phyloP scores from a whole-genome alignment of 257 asterid species.

The Plantago major region DNA sequence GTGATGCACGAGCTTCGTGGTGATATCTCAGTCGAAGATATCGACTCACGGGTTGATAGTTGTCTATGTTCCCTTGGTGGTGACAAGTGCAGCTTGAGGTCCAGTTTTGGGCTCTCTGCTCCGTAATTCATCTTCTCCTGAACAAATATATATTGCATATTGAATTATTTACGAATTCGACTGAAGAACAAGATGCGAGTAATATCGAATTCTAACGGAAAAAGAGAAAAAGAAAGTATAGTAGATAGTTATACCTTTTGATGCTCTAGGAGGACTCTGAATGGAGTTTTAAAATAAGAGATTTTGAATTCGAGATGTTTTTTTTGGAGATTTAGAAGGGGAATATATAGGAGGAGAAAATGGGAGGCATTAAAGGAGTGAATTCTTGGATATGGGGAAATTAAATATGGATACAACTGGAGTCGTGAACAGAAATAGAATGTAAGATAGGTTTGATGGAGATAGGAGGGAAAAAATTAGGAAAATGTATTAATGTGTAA shows the following conservation, averaged over 20 bases:
- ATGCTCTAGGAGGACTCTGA: no score
- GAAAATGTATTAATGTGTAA: constrained; percentile 19
- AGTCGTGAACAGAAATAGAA: not conserved
- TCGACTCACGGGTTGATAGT: constrained; percentile 19
- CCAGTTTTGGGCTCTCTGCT: constrained; percentile 32
- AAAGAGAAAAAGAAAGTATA: no score
- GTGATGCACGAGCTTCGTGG: constrained; percentile 46
- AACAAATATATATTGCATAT: not conserved
- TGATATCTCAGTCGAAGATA: constrained; percentile 31
- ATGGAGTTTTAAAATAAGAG: no score
- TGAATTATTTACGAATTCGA: no score
- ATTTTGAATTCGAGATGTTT: no score
- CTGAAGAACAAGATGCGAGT: no score
- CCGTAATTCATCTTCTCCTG: constrained; percentile 27
- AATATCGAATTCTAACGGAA: no score
- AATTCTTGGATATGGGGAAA: not conserved
- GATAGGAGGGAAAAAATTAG: constrained; percentile 26
- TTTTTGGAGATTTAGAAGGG: no score
- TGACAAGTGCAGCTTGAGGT: constrained; percentile 42
- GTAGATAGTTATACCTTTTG: no score
- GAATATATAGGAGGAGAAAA: no score
- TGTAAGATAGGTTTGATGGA: constrained; percentile 1
- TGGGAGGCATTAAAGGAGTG: not conserved
- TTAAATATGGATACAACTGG: not conserved
- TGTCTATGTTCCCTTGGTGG: constrained; percentile 29